Conservation (phyloP, 495 filamentous ascomycete species). For the Glutinoglossum americanum region DNA sequence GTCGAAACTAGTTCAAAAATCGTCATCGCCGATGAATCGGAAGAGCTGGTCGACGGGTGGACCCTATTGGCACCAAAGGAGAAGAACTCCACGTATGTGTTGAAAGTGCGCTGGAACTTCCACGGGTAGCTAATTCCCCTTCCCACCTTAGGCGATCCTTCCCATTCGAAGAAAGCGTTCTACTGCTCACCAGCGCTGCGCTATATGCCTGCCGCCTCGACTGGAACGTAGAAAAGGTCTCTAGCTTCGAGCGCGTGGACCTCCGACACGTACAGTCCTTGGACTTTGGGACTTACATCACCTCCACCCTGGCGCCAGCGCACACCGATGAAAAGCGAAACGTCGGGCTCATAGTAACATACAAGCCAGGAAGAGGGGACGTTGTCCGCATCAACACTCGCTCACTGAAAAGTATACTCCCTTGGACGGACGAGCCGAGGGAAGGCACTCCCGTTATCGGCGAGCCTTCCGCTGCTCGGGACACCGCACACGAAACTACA, state of each 20-base stretch:
- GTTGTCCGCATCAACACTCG: conserved; percentile 65
- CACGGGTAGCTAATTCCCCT: neutral
- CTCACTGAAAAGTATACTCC: conserved; percentile 38
- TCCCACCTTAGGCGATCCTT: conserved; percentile 21
- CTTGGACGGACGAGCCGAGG: conserved; percentile 3
- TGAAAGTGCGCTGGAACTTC: neutral
- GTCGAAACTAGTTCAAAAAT: conserved; percentile 65
- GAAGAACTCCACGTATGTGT: conserved; percentile 28
- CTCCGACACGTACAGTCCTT: conserved; percentile 48
- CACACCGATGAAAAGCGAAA: conserved; percentile 60
- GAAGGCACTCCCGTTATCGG: no score
- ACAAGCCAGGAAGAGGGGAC: conserved; percentile 40
- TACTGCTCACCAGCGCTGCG: conserved; percentile 66
- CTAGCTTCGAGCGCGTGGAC: conserved; percentile 70
- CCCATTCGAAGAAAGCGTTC: conserved; percentile 64
- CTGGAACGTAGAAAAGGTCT: conserved; percentile 80
- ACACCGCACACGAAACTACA: conserved; percentile 10
- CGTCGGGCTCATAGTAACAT: conserved; percentile 61
- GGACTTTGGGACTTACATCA: conserved; percentile 69
- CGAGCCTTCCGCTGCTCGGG: neutral
- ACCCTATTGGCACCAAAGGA: conserved; percentile 48
- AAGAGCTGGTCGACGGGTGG: conserved; percentile 75
- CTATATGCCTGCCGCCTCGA: conserved; percentile 80
- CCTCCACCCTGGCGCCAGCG: conserved; percentile 50
- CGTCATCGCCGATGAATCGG: conserved; percentile 58